These are phyloP conservation scores for Umbelopsis sp. DNA, from an alignment of 192 early-diverging fungal genomes.

Conservation along the genomic window DNA sequence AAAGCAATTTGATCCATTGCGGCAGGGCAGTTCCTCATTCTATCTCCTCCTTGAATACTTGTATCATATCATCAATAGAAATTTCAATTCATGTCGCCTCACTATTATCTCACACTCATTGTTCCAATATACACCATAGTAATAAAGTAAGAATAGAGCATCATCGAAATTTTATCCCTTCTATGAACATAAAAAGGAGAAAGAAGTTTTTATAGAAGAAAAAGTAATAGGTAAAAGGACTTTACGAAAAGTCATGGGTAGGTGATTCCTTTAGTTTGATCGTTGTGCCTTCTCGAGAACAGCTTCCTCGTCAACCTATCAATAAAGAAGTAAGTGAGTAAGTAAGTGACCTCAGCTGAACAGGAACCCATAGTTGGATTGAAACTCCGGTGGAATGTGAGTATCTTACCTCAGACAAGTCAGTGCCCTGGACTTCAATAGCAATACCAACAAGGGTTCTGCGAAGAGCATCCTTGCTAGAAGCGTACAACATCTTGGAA, in stretches of 20 bases:
- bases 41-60: too few relatives aligned
- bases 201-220: slow-evolving; percentile 22
- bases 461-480: slow-evolving; percentile 79
- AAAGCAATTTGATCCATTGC: neutral
- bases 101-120: too few relatives aligned
- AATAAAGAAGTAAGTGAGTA: neutral
- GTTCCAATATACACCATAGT: too few relatives aligned
- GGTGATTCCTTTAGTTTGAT: slow-evolving; percentile 33
- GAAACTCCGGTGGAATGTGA: neutral
- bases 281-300: slow-evolving; percentile 66
- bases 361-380: neutral
- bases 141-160: neutral
- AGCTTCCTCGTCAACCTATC: slow-evolving; percentile 51
- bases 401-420: slow-evolving; percentile 64
- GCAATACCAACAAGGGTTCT: slow-evolving; percentile 72
- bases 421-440: slow-evolving; percentile 85
- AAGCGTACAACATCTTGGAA: slow-evolving; percentile 91
- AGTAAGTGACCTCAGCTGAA: neutral
- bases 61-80: too few relatives aligned
- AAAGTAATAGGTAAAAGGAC: slow-evolving; percentile 16
- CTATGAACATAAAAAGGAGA: slow-evolving; percentile 22
- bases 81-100: too few relatives aligned
- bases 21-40: neutral
- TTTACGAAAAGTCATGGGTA: slow-evolving; percentile 16
- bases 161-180: neutral